Base-by-base conservation (phyloP, 1,284 basidiomycete species). In the Pseudozyma pruni region DNA sequence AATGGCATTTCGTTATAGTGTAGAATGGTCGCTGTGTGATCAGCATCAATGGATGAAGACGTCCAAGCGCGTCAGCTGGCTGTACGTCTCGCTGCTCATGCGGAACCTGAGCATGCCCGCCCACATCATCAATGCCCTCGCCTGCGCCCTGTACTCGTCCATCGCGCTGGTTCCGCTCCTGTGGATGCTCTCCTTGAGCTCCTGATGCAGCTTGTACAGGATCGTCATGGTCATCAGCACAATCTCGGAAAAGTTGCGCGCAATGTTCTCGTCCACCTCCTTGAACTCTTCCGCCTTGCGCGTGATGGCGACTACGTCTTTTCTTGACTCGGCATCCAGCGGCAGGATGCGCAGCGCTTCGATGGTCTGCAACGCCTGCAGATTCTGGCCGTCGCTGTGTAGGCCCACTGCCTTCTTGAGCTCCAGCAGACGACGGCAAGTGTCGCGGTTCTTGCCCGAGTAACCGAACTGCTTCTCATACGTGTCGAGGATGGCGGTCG, bases 171-270 rank as follows among this genome's bases (percentile, higher is more conserved):
- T 71, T 10, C 59, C 63, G 44, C 70, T 68, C 10, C 75, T 54
- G 41, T 71, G 75, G 29, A 71, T 57, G n/a, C 76, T 75, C 33
- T 74, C 59, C 77, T 81, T 80, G 46, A 80, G 64, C 52, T 60
- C 64, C 43, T 72, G 67, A 43, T 80, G 76, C 56, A 81, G 62
- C 48, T 77, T 74, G 66, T 91, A 90, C 25, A 98, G 87, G 23
- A 90, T 89, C 79, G 94, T 92, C 95, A 98, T 98, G n/a, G 91
- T 91, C 51, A 94, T 88, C 25, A 93, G 88, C 34, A 98, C 87
- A 80, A 96, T 91, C 5, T 89, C 88, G 79, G 93, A 92, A 79
- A 98, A 85, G 84, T 96, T 98, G 67, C 90, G 88, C 70, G 94
- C 91, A 75, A 98, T 86, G 5, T 90, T 87, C 59, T 87, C 86